These are phyloP conservation scores for Trypanosoma rangeli DNA, from an alignment of 208 protist species.

Conservation along the genomic window DNA sequence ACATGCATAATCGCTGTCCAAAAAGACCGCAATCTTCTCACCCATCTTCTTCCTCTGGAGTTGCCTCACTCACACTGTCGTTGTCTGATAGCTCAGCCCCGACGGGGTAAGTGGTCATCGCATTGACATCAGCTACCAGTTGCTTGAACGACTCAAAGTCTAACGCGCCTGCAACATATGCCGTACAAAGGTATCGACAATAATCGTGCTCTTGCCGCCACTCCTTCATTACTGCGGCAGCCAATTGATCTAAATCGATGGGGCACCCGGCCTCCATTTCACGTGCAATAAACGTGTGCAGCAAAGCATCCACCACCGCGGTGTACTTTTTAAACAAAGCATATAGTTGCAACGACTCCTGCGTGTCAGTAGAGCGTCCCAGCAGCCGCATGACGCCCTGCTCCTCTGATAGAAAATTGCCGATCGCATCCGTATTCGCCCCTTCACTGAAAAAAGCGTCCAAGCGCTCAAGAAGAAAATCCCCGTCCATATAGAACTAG, in stretches of 20 bases:
- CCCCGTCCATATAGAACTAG: slow-evolving; percentile 3
- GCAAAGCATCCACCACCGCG: slow-evolving; percentile 51
- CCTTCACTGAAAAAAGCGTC: slow-evolving; percentile 69
- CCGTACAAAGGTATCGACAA: slow-evolving; percentile 55
- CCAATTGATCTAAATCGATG: slow-evolving; percentile 36
- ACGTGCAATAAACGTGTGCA: slow-evolving; percentile 45
- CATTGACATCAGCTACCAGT: slow-evolving; percentile 60
- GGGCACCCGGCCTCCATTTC: slow-evolving; percentile 2
- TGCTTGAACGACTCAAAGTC: slow-evolving; percentile 73
- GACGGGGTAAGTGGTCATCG: slow-evolving; percentile 41
- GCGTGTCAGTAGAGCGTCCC: slow-evolving; percentile 39
- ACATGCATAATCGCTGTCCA: neutral
- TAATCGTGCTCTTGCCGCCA: slow-evolving; percentile 35
- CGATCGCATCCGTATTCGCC: slow-evolving; percentile 60
- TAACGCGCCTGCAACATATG: slow-evolving; percentile 70
- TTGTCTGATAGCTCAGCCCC: slow-evolving; percentile 22
- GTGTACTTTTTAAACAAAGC: slow-evolving; percentile 57
- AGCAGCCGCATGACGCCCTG: slow-evolving; percentile 33
- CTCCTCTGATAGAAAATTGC: slow-evolving; percentile 58
- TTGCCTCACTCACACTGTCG: slow-evolving; percentile 3
- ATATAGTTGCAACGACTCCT: slow-evolving; percentile 52
- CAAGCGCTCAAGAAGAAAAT: slow-evolving; percentile 44
- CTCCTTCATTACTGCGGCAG: slow-evolving; percentile 48
- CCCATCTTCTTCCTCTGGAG: neutral
- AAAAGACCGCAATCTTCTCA: neutral